Conservation (phyloP, 108 stramenopile genomes). For the Cyclotella baltica region DNA sequence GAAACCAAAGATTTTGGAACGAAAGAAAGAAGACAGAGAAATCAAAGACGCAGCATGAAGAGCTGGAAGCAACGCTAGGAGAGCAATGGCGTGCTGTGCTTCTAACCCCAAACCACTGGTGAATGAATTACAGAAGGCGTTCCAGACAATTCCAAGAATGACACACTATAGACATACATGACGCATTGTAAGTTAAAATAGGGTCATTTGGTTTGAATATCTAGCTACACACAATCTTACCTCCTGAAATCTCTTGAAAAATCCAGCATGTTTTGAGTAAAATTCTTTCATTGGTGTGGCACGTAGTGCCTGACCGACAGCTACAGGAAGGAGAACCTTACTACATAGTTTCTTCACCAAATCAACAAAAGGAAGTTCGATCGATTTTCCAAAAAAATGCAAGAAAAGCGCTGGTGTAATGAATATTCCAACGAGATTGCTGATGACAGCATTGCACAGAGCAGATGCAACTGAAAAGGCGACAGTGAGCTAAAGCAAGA, state of each 20-base stretch:
- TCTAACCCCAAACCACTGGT: slow-evolving; percentile 74
- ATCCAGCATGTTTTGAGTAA: slow-evolving; percentile 62
- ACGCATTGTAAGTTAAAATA: too few relatives aligned
- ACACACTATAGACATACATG: slow-evolving; percentile 36
- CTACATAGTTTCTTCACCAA: slow-evolving; percentile 79
- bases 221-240: slow-evolving; percentile 26
- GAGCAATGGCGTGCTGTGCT: slow-evolving; percentile 55
- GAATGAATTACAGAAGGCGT: slow-evolving; percentile 93
- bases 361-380: slow-evolving; percentile 78
- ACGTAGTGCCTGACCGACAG: slow-evolving; percentile 80
- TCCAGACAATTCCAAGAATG: slow-evolving; percentile 91
- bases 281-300: slow-evolving; percentile 61
- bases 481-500: background rate
- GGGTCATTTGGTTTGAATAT: slow-evolving; percentile 30
- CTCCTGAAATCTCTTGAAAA: slow-evolving; percentile 86
- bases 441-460: slow-evolving; percentile 90
- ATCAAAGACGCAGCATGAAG: slow-evolving; percentile 73
- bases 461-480: slow-evolving; percentile 65
- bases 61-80: slow-evolving; percentile 68
- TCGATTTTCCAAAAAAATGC: slow-evolving; percentile 73
- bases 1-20: slow-evolving; percentile 45
- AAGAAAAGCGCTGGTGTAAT: slow-evolving; percentile 88
- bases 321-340: slow-evolving; percentile 87
- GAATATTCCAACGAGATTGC: slow-evolving; percentile 89
- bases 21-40: slow-evolving; percentile 61